Percentiles rank a stretch among this genome's conserved stretches.
These are phyloP conservation scores for Grosmannia clavigera DNA, from an alignment of 2,329 filamentous ascomycete species.

Conservation along the genomic window DNA sequence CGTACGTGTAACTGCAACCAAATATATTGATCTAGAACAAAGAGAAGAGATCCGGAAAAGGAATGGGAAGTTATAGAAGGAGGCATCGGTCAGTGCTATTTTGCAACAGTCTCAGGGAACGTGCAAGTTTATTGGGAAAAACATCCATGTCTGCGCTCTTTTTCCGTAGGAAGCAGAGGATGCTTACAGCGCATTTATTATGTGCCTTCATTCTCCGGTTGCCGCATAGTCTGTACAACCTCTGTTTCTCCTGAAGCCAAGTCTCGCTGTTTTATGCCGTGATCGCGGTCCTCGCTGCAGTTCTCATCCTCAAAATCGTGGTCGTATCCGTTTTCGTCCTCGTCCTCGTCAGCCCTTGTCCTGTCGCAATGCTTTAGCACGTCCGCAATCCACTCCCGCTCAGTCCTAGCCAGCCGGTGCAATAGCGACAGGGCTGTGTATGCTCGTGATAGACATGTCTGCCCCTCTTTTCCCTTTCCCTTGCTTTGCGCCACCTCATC, in stretches of 20 bases:
- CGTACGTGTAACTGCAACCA: no score
- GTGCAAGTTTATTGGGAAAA: no score
- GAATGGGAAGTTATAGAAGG: background rate
- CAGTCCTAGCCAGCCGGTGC: background rate
- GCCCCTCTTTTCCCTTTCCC: no score
- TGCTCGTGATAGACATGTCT: background rate
- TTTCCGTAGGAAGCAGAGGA: background rate
- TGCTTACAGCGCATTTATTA: background rate
- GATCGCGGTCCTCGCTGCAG: background rate
- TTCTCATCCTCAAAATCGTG: background rate
- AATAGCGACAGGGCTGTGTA: background rate
- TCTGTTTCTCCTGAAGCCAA: background rate
- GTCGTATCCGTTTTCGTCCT: background rate
- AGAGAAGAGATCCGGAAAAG: background rate
- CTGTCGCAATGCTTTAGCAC: background rate
- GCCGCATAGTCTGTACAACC: background rate
- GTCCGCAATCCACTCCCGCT: background rate
- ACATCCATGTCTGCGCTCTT: no score
- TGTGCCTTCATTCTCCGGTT: background rate
- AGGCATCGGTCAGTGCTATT: background rate
- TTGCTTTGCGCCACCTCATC: background rate
- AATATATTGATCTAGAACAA: background rate
- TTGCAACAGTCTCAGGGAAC: background rate
- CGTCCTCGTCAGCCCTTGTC: background rate
- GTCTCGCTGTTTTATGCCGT: background rate